A percentile compares a stretch with the other conserved stretches of the same genome.
Conservation (phyloP, 2,329 filamentous ascomycete species). For the Rutstroemia sp. region DNA sequence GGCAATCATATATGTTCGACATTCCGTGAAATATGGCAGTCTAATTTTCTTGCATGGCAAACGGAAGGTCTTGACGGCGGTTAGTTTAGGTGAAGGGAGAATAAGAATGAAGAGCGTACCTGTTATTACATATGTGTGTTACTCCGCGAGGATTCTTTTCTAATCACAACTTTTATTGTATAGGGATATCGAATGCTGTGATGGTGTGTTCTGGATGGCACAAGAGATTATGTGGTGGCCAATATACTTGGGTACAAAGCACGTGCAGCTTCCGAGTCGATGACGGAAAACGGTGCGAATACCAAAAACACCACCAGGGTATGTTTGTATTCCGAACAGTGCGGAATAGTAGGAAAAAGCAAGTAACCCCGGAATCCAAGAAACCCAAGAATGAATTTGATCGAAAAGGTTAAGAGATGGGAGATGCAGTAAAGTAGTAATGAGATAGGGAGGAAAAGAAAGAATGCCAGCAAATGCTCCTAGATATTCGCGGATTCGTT, state of each 20-base stretch:
- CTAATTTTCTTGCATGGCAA: background rate
- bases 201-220: conserved; percentile 10
- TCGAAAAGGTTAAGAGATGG: conserved; percentile 15
- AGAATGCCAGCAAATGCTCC: conserved; percentile 1
- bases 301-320: conserved; percentile 24
- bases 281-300: conserved; percentile 14
- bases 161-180: conserved; percentile 9
- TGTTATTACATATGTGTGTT: background rate
- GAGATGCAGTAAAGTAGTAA: conserved; percentile 8
- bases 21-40: conserved; percentile 14
- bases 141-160: conserved; percentile 3
- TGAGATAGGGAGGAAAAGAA: conserved; percentile 10
- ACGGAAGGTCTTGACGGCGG: background rate
- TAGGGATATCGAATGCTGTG: conserved; percentile 2
- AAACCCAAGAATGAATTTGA: background rate
- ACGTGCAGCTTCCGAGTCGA: conserved; percentile 16
- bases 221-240: conserved; percentile 17
- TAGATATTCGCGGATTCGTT: conserved; percentile 5
- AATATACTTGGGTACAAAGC: conserved; percentile 17
- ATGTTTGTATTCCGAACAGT: background rate
- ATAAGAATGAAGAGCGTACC: background rate
- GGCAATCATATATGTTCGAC: conserved; percentile 14
- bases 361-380: conserved; percentile 1
- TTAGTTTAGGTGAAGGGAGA: background rate
- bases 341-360: background rate